Conservation (phyloP, 208 protist species). For the Angomonas ambiguus region DNA sequence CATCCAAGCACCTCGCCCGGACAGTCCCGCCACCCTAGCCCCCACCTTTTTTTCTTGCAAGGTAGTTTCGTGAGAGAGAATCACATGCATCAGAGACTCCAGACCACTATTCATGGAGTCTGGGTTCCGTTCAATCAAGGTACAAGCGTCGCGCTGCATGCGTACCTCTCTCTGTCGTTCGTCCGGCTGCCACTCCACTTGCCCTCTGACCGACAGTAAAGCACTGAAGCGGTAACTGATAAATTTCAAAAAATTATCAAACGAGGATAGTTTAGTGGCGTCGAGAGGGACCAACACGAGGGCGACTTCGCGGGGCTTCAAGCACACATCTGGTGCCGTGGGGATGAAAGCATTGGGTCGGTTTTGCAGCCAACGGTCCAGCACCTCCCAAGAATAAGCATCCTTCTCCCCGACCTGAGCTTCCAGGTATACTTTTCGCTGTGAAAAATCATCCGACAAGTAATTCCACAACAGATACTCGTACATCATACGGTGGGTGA, state of each 20-base stretch:
- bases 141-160: slow-evolving; percentile 12
- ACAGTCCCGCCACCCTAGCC: slow-evolving; percentile 27
- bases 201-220: slow-evolving; percentile 35
- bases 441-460: slow-evolving; percentile 41
- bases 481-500: slow-evolving; percentile 64
- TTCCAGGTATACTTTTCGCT: slow-evolving; percentile 52
- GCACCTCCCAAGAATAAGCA: slow-evolving; percentile 60
- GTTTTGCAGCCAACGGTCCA: slow-evolving; percentile 70
- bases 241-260: slow-evolving; percentile 60
- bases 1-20: slow-evolving; percentile 21
- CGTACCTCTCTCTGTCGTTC: slow-evolving; percentile 18
- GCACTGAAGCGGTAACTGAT: slow-evolving; percentile 64
- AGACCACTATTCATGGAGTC: slow-evolving; percentile 13
- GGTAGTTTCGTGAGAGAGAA: not conserved
- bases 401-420: slow-evolving; percentile 59
- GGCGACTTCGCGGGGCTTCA: slow-evolving; percentile 51
- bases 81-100: slow-evolving; percentile 15
- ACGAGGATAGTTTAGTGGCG: slow-evolving; percentile 35
- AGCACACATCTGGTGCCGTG: slow-evolving; percentile 22
- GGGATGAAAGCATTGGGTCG: slow-evolving; percentile 44
- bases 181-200: slow-evolving; percentile 41
- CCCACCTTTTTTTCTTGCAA: slow-evolving; percentile 35
- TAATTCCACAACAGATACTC: slow-evolving; percentile 79
- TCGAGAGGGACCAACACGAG: slow-evolving; percentile 67
- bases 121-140: not conserved